Percentiles rank a stretch among this genome's conserved stretches.
Evolutionary conservation across 768 basidiomycete species (phyloP).

Genomic region (Leucocoprinus birnbaumii): DNA sequence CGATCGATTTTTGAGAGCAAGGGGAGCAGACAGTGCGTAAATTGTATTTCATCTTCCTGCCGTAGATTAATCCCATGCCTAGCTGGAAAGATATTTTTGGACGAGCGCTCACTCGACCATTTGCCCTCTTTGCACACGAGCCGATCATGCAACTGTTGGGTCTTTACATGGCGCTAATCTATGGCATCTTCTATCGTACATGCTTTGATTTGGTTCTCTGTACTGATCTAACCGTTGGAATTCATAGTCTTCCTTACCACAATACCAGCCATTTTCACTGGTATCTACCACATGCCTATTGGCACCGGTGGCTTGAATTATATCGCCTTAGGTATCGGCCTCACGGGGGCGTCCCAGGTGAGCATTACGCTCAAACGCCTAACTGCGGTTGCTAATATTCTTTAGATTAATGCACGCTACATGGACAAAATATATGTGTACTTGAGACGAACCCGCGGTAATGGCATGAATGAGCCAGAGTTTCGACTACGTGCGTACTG

Average conservation of each 20-base stretch:
- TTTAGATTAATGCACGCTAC: slow-evolving; percentile 41
- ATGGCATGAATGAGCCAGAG: slow-evolving; percentile 45
- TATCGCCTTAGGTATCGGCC: slow-evolving; percentile 65
- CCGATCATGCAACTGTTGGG: slow-evolving; percentile 69
- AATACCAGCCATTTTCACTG: slow-evolving; percentile 55
- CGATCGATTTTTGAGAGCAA: slow-evolving; percentile 45
- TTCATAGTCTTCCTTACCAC: slow-evolving; percentile 64
- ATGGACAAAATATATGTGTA: slow-evolving; percentile 55
- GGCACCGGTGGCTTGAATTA: slow-evolving; percentile 71
- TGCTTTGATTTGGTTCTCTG: slow-evolving; percentile 1
- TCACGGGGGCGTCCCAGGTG: slow-evolving; percentile 44
- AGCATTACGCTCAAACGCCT: neutral
- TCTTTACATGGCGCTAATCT: slow-evolving; percentile 68
- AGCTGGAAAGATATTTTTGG: slow-evolving; percentile 53
- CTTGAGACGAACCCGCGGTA: slow-evolving; percentile 44
- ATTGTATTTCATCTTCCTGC: neutral
- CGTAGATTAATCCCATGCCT: neutral
- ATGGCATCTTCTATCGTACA: slow-evolving; percentile 58
- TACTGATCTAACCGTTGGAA: neutral
- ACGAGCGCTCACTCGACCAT: slow-evolving; percentile 63
- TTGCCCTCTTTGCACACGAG: slow-evolving; percentile 56
- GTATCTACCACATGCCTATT: slow-evolving; percentile 47
- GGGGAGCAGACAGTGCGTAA: slow-evolving; percentile 40
- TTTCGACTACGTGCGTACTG: slow-evolving; percentile 42
- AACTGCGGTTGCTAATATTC: neutral